Base-by-base conservation (phyloP, 1,139 yeast species). In the Maudiozyma humilis region DNA sequence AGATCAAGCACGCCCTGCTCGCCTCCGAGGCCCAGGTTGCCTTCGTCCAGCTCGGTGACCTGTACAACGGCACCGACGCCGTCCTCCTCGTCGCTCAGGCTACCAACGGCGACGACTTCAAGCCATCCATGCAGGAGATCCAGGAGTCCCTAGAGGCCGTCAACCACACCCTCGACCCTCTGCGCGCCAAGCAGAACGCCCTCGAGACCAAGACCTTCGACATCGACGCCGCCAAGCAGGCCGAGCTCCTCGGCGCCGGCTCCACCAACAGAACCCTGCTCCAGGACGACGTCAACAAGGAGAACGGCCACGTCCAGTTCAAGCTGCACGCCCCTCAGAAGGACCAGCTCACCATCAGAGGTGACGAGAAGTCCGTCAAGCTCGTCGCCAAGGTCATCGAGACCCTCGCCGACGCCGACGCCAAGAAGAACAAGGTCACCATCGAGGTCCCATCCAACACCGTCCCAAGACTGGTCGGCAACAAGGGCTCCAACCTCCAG, bases 401-500 rank as follows among this genome's bases (percentile, higher is more conserved):
- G 19, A 44, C 51, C 2, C 55, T 57, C 25, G 43, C 51, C n/a
- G 55, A 47, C 16, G 44, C 54, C 4, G 58, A 62, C 23, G 51
- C 56, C 19, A 51, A 47, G 19, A 54, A 57, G n/a, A 45, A 50
- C 23, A 54, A 49, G 25, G 64, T 78, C 18, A 68, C 73, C 35
- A 66, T 78, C 52, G 70, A 69, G 38, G 80, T 87, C 57, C 95
- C 96, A 48, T 65, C 78, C 2, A 69, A 73, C 45, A 76, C 78
- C 40, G 71, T 89, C 48, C 75, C 93, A 36, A 80, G 94, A 65
- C 72, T 93, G 45, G 87, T 93, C 63, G 99, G 98, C 53, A 84
- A 82, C 63, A 85, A 78, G 50, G 98, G 98, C 46, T 68, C 85
- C 36, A 78, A 80, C 60, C 68, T 91, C 61, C 75, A 77, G 54